phyloP scores from a whole-genome alignment of 768 basidiomycete species.

The Mycena metata region DNA sequence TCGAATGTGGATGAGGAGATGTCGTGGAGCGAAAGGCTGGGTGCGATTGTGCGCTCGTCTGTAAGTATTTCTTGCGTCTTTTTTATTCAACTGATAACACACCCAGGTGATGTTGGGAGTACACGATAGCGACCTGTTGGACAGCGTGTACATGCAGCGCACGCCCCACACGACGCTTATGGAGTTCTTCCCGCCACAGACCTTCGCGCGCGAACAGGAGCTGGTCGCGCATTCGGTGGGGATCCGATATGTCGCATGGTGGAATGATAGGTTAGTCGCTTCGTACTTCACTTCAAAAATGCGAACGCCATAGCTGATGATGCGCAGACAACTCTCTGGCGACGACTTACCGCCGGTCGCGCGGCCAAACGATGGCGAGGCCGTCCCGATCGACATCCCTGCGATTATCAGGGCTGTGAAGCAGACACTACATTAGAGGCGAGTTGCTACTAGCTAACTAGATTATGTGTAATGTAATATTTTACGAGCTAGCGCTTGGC shows the following conservation, averaged over 20 bases:
- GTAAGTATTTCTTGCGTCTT: conserved; percentile 55
- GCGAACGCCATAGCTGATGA: neutral
- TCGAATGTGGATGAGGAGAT: conserved; percentile 62
- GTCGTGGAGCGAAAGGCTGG: conserved; percentile 73
- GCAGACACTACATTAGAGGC: conserved; percentile 23
- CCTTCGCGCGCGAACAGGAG: conserved; percentile 74
- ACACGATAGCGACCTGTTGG: conserved; percentile 72
- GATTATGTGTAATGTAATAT: conserved; percentile 27
- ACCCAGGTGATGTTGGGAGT: conserved; percentile 72
- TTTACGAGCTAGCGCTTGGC: neutral
- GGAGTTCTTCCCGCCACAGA: conserved; percentile 81
- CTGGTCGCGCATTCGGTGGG: conserved; percentile 66
- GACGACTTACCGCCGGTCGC: conserved; percentile 27
- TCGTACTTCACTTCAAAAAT: conserved; percentile 5
- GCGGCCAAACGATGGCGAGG: conserved; percentile 12
- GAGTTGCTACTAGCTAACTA: conserved; percentile 18
- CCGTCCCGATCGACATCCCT: conserved; percentile 33
- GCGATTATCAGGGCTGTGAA: conserved; percentile 30
- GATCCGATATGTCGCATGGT: conserved; percentile 73
- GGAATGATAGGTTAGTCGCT: conserved; percentile 52
- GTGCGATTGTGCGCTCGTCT: conserved; percentile 75
- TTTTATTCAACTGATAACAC: conserved; percentile 20
- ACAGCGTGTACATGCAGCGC: conserved; percentile 78
- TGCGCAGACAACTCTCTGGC: conserved; percentile 24
- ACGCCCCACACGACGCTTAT: conserved; percentile 73